Percentiles rank a stretch among this genome's conserved stretches.
Evolutionary conservation across 371 early-diverging fungal genomes (phyloP).

Genomic region (Chytridium lagenaria): DNA sequence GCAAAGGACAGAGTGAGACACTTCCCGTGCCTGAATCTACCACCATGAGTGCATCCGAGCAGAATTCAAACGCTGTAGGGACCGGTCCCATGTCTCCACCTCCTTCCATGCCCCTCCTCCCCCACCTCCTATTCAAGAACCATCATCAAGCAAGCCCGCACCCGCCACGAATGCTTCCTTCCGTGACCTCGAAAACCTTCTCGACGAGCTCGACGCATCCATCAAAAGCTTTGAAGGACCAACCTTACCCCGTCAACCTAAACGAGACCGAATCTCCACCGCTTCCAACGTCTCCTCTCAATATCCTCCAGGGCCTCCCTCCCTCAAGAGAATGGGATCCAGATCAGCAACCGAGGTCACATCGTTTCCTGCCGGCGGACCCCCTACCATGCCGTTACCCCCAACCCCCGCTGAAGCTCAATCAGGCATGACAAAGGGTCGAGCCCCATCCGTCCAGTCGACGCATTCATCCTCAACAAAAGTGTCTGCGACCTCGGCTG

Average conservation of each 20-base stretch:
- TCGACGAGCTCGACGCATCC: slow-evolving; percentile 6
- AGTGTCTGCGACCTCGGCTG: not conserved
- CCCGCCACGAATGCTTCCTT: not conserved
- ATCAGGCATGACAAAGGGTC: not conserved
- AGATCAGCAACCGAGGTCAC: too few species aligned
- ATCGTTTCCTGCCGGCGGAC: not conserved
- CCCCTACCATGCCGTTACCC: slow-evolving; percentile 7
- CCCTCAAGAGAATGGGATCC: too few species aligned
- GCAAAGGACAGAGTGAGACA: too few species aligned
- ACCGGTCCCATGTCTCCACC: too few species aligned
- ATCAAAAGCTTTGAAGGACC: not conserved
- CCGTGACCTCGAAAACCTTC: slow-evolving; percentile 1
- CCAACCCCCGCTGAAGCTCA: not conserved
- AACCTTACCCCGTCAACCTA: not conserved
- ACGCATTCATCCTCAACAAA: not conserved
- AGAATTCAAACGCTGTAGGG: too few species aligned
- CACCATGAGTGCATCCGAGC: too few species aligned
- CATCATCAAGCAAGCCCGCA: not conserved
- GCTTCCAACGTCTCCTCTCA: not conserved
- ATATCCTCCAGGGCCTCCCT: too few species aligned
- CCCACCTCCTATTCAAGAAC: not conserved
- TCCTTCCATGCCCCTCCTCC: too few species aligned
- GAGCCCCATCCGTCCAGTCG: not conserved
- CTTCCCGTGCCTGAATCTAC: too few species aligned
- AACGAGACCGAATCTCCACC: not conserved